A percentile compares a stretch with the other conserved stretches of the same genome.
These are phyloP conservation scores for Rhodomyrtus psidioides DNA, from an alignment of 441 rosid genomes.

Conservation along the genomic window DNA sequence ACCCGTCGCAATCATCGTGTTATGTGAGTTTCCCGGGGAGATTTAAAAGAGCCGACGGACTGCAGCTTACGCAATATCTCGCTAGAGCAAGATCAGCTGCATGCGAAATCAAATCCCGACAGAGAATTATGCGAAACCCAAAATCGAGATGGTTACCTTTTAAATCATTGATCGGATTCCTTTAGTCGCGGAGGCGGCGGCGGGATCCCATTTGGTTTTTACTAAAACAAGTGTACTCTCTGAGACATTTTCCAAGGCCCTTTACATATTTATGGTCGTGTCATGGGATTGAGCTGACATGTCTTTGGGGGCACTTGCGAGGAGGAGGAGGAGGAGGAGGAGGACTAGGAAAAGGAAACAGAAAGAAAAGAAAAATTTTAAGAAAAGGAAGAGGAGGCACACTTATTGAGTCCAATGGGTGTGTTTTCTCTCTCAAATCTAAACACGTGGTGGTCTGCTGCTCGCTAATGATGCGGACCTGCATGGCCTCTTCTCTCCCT, in stretches of 20 bases:
- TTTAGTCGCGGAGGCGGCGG: no score
- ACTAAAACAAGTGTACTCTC: background rate
- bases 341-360: no score
- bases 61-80: no score
- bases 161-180: no score
- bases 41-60: no score
- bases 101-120: no score
- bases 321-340: background rate
- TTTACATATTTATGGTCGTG: background rate
- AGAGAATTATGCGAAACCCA: background rate
- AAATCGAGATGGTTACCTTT: no score
- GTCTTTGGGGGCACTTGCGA: background rate
- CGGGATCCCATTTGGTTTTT: background rate
- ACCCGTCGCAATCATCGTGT: background rate
- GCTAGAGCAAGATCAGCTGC: no score
- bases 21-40: background rate
- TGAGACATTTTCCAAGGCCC: background rate
- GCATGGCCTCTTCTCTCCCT: background rate
- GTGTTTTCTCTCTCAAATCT: background rate
- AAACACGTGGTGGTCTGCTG: background rate
- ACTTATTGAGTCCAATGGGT: background rate
- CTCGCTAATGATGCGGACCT: background rate
- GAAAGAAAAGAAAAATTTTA: background rate
- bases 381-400: background rate
- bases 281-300: background rate